A percentile compares a stretch with the other conserved stretches of the same genome.
Evolutionary conservation across 1,284 basidiomycete species (phyloP).

Genomic region (Ganoderma sp.): DNA sequence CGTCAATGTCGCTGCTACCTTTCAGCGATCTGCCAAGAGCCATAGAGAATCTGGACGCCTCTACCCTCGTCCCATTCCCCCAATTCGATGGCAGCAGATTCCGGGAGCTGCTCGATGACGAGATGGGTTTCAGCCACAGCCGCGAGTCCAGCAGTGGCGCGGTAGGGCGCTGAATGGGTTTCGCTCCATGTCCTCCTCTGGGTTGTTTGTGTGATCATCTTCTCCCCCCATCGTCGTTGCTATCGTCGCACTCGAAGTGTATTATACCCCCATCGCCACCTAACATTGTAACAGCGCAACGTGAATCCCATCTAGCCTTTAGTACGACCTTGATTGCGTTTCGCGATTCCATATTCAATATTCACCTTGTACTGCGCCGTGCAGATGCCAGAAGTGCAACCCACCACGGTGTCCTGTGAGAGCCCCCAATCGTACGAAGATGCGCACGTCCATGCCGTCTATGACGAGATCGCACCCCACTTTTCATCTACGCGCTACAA

Average conservation of each 20-base stretch:
- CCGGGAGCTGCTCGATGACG: conserved; percentile 68
- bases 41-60: conserved; percentile 55
- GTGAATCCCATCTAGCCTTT: neutral
- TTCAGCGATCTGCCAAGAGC: conserved; percentile 58
- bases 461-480: conserved; percentile 90
- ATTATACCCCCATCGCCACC: conserved; percentile 17
- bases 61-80: conserved; percentile 63
- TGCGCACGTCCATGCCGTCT: conserved; percentile 82
- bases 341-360: neutral
- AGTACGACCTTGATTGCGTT: neutral
- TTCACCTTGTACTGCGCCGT: neutral
- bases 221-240: conserved; percentile 11
- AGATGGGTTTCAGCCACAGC: conserved; percentile 64
- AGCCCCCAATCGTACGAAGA: conserved; percentile 70
- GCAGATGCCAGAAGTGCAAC: conserved; percentile 43
- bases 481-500: conserved; percentile 96
- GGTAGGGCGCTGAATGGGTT: conserved; percentile 18
- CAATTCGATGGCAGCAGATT: conserved; percentile 69
- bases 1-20: conserved; percentile 19
- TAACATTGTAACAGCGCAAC: neutral
- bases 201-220: conserved; percentile 21
- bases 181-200: conserved; percentile 11
- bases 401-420: conserved; percentile 47
- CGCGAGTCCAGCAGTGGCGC: conserved; percentile 17
- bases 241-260: conserved; percentile 15